These are phyloP conservation scores for Chaetomium tenue DNA, from an alignment of 495 filamentous ascomycete genomes.

Conservation along the genomic window DNA sequence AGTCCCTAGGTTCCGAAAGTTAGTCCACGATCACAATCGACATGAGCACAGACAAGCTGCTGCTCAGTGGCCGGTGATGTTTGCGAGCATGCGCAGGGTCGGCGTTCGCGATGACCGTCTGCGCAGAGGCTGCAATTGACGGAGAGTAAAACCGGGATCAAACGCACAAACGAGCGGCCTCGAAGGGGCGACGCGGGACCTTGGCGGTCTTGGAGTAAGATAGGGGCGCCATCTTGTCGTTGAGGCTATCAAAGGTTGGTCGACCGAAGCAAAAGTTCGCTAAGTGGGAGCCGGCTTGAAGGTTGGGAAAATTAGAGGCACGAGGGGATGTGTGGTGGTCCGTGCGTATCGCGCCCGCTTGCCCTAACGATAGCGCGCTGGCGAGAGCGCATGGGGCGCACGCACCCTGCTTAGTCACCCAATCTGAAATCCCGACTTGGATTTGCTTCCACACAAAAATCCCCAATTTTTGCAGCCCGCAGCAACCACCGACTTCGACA, in stretches of 20 bases:
- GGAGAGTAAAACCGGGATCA: slow-evolving; percentile 25
- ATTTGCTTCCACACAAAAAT: slow-evolving; percentile 38
- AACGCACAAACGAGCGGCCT: slow-evolving; percentile 93
- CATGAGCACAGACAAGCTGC: slow-evolving; percentile 96
- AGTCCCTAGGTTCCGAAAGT: slow-evolving; percentile 71
- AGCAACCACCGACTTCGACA: slow-evolving; percentile 39
- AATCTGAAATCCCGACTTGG: slow-evolving; percentile 30
- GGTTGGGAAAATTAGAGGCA: slow-evolving; percentile 31
- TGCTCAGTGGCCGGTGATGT: slow-evolving; percentile 87
- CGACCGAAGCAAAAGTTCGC: slow-evolving; percentile 34
- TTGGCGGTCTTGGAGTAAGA: slow-evolving; percentile 99
- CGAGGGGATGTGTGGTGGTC: slow-evolving; percentile 44
- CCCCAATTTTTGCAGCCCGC: slow-evolving; percentile 35
- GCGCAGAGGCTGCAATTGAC: slow-evolving; percentile 36
- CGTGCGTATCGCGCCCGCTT: slow-evolving; percentile 29
- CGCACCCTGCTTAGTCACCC: slow-evolving; percentile 37
- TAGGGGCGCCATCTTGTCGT: slow-evolving; percentile 52
- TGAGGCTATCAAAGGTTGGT: slow-evolving; percentile 39
- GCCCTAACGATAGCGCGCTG: slow-evolving; percentile 33
- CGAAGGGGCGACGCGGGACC: slow-evolving; percentile 83
- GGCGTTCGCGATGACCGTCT: slow-evolving; percentile 44
- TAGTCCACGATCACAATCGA: slow-evolving; percentile 66
- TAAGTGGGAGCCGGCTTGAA: slow-evolving; percentile 8
- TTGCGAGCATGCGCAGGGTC: slow-evolving; percentile 28
- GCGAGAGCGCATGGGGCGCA: slow-evolving; percentile 5